These are phyloP conservation scores for Candida namnaoensis DNA, from an alignment of 805 yeast species.

Conservation along the genomic window DNA sequence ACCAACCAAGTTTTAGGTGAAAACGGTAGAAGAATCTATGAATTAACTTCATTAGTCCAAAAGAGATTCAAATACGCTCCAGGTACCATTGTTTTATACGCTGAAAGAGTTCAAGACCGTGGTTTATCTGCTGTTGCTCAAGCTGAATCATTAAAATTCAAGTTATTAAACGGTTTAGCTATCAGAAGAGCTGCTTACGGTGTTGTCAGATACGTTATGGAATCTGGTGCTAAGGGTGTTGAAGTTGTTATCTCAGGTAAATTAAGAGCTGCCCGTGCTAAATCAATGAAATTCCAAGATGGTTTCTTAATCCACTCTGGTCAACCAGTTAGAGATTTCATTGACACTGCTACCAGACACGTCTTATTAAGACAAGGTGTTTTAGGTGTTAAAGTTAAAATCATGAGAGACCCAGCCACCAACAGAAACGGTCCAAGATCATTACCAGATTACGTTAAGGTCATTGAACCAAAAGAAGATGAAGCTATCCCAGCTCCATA, in stretches of 20 bases:
- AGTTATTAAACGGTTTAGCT: constrained; percentile 96
- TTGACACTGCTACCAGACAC: constrained; percentile 98
- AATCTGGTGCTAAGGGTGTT: constrained; percentile 99
- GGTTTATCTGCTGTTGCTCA: constrained; percentile 99
- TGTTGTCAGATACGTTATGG: constrained; percentile 99
- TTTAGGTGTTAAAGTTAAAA: constrained; percentile 98
- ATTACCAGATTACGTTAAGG: constrained; percentile 91
- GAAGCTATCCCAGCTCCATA: constrained; percentile 70
- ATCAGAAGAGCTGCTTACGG: constrained; percentile 99
- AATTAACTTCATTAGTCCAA: constrained; percentile 93
- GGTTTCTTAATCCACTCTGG: constrained; percentile 99
- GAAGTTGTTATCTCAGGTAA: constrained; percentile 99
- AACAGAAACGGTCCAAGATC: constrained; percentile 82
- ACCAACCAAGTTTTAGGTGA: constrained; percentile 98
- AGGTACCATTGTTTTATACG: constrained; percentile 89
- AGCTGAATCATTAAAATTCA: constrained; percentile 98
- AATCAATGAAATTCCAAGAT: constrained; percentile 99
- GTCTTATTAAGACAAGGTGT: constrained; percentile 99
- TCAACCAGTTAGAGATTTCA: constrained; percentile 99
- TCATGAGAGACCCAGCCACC: constrained; percentile 96
- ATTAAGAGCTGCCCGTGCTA: constrained; percentile 99
- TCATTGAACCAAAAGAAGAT: constrained; percentile 93
- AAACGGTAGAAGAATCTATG: constrained; percentile 99
- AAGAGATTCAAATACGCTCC: constrained; percentile 97
- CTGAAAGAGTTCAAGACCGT: constrained; percentile 99